Conservation (phyloP, 1,139 yeast species). For the Pichia sp. region DNA sequence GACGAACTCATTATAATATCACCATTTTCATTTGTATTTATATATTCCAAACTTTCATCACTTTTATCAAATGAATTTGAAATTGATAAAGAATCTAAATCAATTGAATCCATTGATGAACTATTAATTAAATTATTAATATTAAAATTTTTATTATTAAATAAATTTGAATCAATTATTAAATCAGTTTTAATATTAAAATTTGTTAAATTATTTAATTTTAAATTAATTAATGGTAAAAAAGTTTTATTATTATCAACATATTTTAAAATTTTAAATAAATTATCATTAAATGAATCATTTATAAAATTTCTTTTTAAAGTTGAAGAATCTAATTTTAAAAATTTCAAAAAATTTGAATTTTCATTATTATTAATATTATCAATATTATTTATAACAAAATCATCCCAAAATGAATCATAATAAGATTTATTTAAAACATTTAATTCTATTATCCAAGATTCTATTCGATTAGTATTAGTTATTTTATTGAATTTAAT, state of each 20-base stretch:
- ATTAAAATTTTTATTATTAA: no score
- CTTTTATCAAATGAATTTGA: background rate
- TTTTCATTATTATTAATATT: no score
- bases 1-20: slow-evolving; percentile 17
- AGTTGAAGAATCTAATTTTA: background rate
- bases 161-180: background rate
- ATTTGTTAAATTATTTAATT: background rate
- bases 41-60: slow-evolving; percentile 24
- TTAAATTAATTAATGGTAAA: background rate
- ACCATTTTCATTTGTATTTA: slow-evolving; percentile 24
- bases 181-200: background rate
- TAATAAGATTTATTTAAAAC: no score
- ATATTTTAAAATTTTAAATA: slow-evolving; percentile 39
- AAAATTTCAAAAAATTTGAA: background rate
- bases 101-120: background rate
- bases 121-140: background rate
- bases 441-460: no score
- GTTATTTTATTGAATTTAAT: no score
- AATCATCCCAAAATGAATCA: no score
- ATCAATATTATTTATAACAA: no score
- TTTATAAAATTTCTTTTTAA: background rate
- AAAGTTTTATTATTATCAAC: slow-evolving; percentile 45
- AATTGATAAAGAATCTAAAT: background rate
- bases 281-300: slow-evolving; percentile 29
- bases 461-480: no score